phyloP scores from a whole-genome alignment of 2,329 filamentous ascomycete genomes.

The Cordyceps pruinosa region DNA sequence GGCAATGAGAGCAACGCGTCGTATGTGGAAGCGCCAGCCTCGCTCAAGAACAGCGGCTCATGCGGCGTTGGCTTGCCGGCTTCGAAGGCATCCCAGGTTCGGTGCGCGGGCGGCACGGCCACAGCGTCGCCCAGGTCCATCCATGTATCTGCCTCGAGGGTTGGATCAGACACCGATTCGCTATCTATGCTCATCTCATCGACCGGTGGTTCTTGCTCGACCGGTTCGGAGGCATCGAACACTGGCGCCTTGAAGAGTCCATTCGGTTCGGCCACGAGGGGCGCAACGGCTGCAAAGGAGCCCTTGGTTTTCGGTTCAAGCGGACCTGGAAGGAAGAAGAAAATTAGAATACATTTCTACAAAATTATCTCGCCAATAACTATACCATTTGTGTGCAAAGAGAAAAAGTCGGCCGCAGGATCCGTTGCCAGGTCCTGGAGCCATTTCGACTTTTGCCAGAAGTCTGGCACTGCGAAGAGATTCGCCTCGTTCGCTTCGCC shows the following conservation, averaged over 20 bases:
- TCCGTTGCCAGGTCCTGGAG: slow-evolving; percentile 27
- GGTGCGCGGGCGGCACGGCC: slow-evolving; percentile 37
- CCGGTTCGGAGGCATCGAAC: not conserved
- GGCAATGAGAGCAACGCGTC: slow-evolving; percentile 51
- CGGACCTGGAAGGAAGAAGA: not conserved
- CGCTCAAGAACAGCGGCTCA: slow-evolving; percentile 55
- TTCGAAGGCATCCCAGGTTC: slow-evolving; percentile 66
- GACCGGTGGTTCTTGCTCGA: slow-evolving; percentile 7
- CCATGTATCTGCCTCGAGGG: slow-evolving; percentile 39
- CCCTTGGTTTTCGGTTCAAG: not conserved
- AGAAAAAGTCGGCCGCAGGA: slow-evolving; percentile 35
- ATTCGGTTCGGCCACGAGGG: slow-evolving; percentile 15
- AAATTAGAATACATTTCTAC: not conserved
- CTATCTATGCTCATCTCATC: slow-evolving; percentile 10
- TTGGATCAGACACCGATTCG: slow-evolving; percentile 17
- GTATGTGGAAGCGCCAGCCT: slow-evolving; percentile 59
- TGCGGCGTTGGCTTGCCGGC: slow-evolving; percentile 25
- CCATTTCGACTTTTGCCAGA: slow-evolving; percentile 50
- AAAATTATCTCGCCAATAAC: not conserved
- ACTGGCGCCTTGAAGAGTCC: slow-evolving; percentile 38
- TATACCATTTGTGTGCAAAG: slow-evolving; percentile 30
- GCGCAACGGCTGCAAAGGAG: not conserved
- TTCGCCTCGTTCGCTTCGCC: slow-evolving; percentile 40
- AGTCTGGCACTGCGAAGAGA: slow-evolving; percentile 57
- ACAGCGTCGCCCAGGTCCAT: slow-evolving; percentile 29